These are phyloP conservation scores for Verbascum thapsus DNA, from an alignment of 257 asterid species.

Conservation along the genomic window DNA sequence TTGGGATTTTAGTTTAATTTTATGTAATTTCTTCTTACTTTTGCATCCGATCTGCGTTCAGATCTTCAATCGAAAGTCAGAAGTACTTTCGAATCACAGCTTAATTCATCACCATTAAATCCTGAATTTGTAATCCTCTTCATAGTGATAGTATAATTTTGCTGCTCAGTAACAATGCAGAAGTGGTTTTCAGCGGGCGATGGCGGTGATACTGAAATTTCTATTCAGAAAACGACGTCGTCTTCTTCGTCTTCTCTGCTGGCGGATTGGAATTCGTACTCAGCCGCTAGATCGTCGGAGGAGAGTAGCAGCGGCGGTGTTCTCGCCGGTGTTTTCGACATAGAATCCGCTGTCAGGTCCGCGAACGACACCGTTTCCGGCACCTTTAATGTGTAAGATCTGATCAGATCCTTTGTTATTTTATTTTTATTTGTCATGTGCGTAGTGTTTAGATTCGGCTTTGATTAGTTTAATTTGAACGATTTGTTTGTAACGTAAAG, in stretches of 20 bases:
- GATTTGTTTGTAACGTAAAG: too few relatives aligned
- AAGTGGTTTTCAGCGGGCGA: slow-evolving; percentile 64
- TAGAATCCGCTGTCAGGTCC: slow-evolving; percentile 73
- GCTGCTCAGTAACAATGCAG: slow-evolving; percentile 58
- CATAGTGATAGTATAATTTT: too few relatives aligned
- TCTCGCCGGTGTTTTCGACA: slow-evolving; percentile 56
- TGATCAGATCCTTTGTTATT: background rate
- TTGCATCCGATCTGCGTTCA: too few relatives aligned
- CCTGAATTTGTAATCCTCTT: too few relatives aligned
- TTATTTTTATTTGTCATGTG: too few relatives aligned
- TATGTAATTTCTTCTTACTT: too few relatives aligned
- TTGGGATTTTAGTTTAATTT: too few relatives aligned
- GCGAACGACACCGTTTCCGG: slow-evolving; percentile 82
- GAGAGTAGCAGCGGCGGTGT: slow-evolving; percentile 46
- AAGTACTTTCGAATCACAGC: too few relatives aligned
- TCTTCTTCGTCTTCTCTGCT: slow-evolving; percentile 65
- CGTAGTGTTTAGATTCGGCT: too few relatives aligned
- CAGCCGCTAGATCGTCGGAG: slow-evolving; percentile 54
- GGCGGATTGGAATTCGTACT: slow-evolving; percentile 73
- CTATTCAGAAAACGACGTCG: slow-evolving; percentile 34
- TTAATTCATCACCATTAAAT: too few relatives aligned
- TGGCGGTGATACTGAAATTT: slow-evolving; percentile 32
- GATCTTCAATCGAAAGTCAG: too few relatives aligned
- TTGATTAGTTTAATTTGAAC: too few relatives aligned
- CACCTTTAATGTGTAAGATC: slow-evolving; percentile 62